phyloP scores from a whole-genome alignment of 2,329 filamentous ascomycete genomes.

The Metarhizium humberi region DNA sequence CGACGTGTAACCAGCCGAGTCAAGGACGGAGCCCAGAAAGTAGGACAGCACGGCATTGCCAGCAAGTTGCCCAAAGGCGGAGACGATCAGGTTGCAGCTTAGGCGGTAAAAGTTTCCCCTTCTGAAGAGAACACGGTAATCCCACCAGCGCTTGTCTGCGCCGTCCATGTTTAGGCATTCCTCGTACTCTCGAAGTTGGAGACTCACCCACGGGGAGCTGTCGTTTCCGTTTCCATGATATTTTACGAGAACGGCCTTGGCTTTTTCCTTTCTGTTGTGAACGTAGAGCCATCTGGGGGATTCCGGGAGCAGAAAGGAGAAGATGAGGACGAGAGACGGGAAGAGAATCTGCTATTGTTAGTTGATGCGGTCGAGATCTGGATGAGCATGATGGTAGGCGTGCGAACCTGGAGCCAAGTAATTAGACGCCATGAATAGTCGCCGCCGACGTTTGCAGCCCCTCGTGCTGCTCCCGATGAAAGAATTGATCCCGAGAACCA shows the following conservation, averaged over 20 bases:
- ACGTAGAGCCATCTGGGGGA: slow-evolving; percentile 31
- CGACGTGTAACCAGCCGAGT: slow-evolving; percentile 1
- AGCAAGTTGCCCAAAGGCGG: slow-evolving; percentile 30
- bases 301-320: slow-evolving; percentile 7
- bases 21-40: not conserved
- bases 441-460: slow-evolving; percentile 27
- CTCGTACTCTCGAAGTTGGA: slow-evolving; percentile 34
- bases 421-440: slow-evolving; percentile 29
- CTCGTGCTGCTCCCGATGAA: slow-evolving; percentile 38
- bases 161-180: slow-evolving; percentile 34
- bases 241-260: slow-evolving; percentile 21
- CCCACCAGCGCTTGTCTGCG: slow-evolving; percentile 38
- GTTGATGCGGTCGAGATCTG: no score
- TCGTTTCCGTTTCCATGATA: slow-evolving; percentile 35
- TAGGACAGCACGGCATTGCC: not conserved
- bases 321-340: slow-evolving; percentile 27
- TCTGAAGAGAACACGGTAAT: slow-evolving; percentile 35
- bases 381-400: not conserved
- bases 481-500: slow-evolving; percentile 41
- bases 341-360: slow-evolving; percentile 26
- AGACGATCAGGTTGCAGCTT: slow-evolving; percentile 24
- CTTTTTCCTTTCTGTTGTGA: slow-evolving; percentile 20
- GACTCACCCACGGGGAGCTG: slow-evolving; percentile 20
- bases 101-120: slow-evolving; percentile 32
- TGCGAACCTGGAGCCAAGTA: slow-evolving; percentile 23